A percentile compares a stretch with the other conserved stretches of the same genome.
These are phyloP conservation scores for Pyrenochaeta sp. DNA, from an alignment of 2,329 filamentous ascomycete species.

Conservation along the genomic window DNA sequence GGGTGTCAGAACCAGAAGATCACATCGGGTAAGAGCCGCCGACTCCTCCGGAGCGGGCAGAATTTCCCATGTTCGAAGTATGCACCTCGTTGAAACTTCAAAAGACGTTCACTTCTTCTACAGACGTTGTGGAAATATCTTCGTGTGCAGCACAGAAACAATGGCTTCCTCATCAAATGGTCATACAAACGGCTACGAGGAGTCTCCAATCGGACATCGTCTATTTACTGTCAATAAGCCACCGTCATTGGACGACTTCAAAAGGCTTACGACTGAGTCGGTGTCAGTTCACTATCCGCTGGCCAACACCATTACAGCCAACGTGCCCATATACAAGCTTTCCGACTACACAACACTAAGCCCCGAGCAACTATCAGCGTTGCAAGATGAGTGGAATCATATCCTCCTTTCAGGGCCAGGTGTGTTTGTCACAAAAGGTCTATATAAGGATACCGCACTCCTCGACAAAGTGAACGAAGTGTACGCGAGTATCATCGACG, in stretches of 20 bases:
- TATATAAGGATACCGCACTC: constrained; percentile 42
- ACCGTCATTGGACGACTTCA: constrained; percentile 55
- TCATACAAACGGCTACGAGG: constrained; percentile 1
- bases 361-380: constrained; percentile 37
- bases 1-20: background rate
- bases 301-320: constrained; percentile 54
- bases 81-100: background rate
- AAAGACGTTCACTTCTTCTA: background rate
- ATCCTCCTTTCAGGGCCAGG: constrained; percentile 65
- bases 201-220: constrained; percentile 27
- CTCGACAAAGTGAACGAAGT: constrained; percentile 32
- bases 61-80: background rate
- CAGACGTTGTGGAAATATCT: background rate
- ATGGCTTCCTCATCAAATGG: constrained; percentile 7
- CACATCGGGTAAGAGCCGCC: constrained; percentile 1
- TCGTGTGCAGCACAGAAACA: background rate
- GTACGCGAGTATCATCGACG: constrained; percentile 47
- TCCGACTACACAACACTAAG: constrained; percentile 45
- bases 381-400: constrained; percentile 69
- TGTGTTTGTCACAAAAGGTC: constrained; percentile 62
- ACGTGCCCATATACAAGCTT: constrained; percentile 65
- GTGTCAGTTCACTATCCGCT: constrained; percentile 56
- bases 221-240: constrained; percentile 36
- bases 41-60: constrained; percentile 3
- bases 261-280: constrained; percentile 54